Conservation (phyloP, 2,329 filamentous ascomycete genomes). For the Colletotrichum sp. region DNA sequence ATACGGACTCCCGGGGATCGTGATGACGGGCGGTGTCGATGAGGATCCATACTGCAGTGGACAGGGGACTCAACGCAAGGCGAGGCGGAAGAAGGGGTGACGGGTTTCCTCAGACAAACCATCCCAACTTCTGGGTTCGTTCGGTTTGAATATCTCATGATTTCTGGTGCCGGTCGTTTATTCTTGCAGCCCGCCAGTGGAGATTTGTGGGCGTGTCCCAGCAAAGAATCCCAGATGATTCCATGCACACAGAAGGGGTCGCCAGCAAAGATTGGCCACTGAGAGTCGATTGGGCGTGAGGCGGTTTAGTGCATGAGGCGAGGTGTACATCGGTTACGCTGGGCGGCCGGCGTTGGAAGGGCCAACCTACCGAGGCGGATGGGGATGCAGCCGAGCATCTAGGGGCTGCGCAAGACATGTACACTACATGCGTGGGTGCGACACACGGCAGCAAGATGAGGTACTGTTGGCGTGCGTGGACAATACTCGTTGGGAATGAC, state of each 20-base stretch:
- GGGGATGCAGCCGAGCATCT: background rate
- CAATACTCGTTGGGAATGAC: background rate
- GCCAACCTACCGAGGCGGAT: background rate
- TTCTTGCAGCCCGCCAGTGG: background rate
- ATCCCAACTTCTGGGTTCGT: background rate
- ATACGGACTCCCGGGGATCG: background rate
- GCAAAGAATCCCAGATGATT: background rate
- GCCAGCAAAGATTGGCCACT: background rate
- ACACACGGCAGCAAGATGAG: background rate
- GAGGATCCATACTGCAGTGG: background rate
- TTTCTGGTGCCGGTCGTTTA: background rate
- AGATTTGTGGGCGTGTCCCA: background rate
- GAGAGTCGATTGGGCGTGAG: background rate
- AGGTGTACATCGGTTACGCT: background rate
- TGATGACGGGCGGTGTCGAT: background rate
- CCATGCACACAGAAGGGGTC: background rate
- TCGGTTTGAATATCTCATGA: background rate
- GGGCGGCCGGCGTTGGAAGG: background rate
- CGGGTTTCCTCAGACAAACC: background rate
- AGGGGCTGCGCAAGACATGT: background rate
- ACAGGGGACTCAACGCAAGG: background rate
- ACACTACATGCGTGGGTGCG: background rate
- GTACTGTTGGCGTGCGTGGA: background rate
- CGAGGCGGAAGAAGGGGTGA: background rate
- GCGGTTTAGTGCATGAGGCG: slow-evolving; percentile 1